phyloP scores from a whole-genome alignment of 2,329 filamentous ascomycete genomes.

The Apiospora aurea region DNA sequence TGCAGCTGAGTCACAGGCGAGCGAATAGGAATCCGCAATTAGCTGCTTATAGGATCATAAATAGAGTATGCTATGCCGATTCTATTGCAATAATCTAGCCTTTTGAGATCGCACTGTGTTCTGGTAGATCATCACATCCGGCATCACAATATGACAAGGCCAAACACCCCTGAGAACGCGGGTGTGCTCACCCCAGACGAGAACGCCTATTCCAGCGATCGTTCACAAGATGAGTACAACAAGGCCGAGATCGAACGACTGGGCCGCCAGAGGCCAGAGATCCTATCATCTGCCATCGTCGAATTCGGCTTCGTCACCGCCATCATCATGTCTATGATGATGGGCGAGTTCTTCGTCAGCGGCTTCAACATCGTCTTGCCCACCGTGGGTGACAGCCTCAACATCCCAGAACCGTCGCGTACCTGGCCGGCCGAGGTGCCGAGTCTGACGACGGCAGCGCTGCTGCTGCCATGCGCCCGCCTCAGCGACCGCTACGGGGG shows the following conservation, averaged over 20 bases:
- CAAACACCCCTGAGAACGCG: constrained; percentile 28
- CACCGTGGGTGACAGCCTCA: constrained; percentile 64
- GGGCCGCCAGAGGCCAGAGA: constrained; percentile 62
- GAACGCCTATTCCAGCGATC: constrained; percentile 28
- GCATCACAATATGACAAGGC: constrained; percentile 24
- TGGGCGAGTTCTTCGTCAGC: constrained; percentile 77
- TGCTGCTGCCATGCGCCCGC: constrained; percentile 70
- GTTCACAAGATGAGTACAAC: constrained; percentile 31
- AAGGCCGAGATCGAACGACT: constrained; percentile 58
- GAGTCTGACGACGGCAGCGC: constrained; percentile 60
- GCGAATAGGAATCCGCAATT: background rate
- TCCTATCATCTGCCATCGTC: constrained; percentile 55
- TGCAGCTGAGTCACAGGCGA: background rate
- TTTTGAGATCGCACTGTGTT: background rate
- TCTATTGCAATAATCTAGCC: background rate
- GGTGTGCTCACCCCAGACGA: constrained; percentile 26
- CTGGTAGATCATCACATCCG: background rate
- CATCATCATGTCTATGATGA: constrained; percentile 63
- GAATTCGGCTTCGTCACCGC: constrained; percentile 68
- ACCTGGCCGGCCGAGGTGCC: constrained; percentile 72
- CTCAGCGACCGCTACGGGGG: constrained; percentile 70
- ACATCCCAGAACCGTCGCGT: constrained; percentile 66
- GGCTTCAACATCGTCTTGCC: constrained; percentile 80
- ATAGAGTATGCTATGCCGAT: constrained; percentile 5
- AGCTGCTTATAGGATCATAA: background rate